Conservation (phyloP, 257 asterid species). For the Przewalskia tangutica region DNA sequence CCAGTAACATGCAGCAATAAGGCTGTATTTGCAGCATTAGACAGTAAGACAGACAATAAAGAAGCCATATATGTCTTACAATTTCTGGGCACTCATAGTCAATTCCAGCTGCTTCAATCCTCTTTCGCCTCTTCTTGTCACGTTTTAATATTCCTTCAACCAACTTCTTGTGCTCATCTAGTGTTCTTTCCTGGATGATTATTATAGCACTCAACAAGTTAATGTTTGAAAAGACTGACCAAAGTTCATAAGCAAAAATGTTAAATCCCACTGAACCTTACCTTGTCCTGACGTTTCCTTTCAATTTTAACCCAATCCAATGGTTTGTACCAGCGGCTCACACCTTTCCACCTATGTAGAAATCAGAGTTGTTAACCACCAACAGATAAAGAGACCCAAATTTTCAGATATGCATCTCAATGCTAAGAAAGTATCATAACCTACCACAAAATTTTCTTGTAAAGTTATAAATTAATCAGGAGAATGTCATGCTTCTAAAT, state of each 20-base stretch:
- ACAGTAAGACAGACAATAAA: neutral
- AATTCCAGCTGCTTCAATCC: slow-evolving; percentile 81
- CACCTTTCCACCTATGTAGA: slow-evolving; percentile 72
- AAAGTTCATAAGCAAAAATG: neutral
- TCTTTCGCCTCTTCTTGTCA: slow-evolving; percentile 59
- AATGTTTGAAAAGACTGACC: neutral
- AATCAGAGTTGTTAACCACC: neutral
- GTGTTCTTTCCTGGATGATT: slow-evolving; percentile 52
- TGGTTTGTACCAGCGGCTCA: slow-evolving; percentile 45
- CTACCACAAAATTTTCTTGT: neutral
- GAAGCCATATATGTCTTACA: slow-evolving; percentile 29
- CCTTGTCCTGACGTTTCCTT: slow-evolving; percentile 78
- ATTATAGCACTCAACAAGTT: neutral
- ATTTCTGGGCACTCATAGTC: slow-evolving; percentile 76
- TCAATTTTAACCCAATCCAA: slow-evolving; percentile 66
- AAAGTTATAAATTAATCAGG: neutral
- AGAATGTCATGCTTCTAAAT: neutral
- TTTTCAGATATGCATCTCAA: neutral
- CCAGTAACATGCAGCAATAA: neutral
- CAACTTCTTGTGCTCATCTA: slow-evolving; percentile 59
- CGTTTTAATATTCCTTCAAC: slow-evolving; percentile 48
- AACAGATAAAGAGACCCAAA: neutral
- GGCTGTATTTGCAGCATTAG: neutral
- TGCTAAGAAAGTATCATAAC: neutral
- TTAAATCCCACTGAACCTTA: slow-evolving; percentile 9